These are phyloP conservation scores for Penicillium manginii DNA, from an alignment of 495 filamentous ascomycete species.

Conservation along the genomic window DNA sequence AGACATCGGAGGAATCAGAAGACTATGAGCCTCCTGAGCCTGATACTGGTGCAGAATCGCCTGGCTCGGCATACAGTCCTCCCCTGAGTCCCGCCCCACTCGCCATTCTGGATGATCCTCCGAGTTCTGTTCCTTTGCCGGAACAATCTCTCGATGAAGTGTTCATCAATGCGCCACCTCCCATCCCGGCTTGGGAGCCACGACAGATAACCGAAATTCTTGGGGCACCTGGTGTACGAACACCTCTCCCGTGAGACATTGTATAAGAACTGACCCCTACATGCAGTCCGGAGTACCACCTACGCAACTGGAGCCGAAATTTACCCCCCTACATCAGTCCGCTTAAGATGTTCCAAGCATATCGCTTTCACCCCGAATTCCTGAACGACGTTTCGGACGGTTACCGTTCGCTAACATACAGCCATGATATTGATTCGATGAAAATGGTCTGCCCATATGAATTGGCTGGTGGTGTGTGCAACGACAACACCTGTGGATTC, in stretches of 20 bases:
- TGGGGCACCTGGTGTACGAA: constrained; percentile 45
- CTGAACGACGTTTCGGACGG: constrained; percentile 69
- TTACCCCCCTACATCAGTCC: constrained; percentile 81
- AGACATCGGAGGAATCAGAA: constrained; percentile 47
- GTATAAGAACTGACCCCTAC: constrained; percentile 23
- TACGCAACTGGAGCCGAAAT: constrained; percentile 37
- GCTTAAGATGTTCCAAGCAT: constrained; percentile 79
- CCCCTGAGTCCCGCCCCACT: constrained; percentile 40
- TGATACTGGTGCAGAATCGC: constrained; percentile 32
- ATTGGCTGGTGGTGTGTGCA: constrained; percentile 73
- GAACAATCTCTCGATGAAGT: constrained; percentile 30
- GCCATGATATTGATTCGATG: constrained; percentile 77
- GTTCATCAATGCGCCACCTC: constrained; percentile 36
- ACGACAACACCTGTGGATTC: constrained; percentile 65
- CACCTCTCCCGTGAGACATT: constrained; percentile 17
- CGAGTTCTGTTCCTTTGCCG: constrained; percentile 18
- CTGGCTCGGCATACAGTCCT: constrained; percentile 41
- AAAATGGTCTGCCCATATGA: constrained; percentile 76
- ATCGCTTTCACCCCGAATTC: constrained; percentile 84
- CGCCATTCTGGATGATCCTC: constrained; percentile 25
- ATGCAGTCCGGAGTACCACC: constrained; percentile 30
- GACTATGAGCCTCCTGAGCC: constrained; percentile 65
- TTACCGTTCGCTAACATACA: constrained; percentile 90
- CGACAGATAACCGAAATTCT: constrained; percentile 22
- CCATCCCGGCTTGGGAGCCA: constrained; percentile 28